Percentiles rank a stretch among this genome's conserved stretches.
phyloP scores from a whole-genome alignment of 2,329 filamentous ascomycete genomes.

The Talaromyces sp. region DNA sequence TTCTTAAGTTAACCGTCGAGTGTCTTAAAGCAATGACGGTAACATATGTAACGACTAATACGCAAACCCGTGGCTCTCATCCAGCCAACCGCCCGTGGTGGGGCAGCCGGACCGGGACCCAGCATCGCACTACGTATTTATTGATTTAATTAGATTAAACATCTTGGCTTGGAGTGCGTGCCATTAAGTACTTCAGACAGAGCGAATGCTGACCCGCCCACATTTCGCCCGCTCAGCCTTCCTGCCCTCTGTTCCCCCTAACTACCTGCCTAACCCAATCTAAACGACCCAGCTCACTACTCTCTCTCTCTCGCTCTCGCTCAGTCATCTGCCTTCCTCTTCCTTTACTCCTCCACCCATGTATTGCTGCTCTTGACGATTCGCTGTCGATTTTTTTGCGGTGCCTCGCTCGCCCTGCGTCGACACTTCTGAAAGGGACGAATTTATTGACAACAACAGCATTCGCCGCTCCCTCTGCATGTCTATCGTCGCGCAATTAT shows the following conservation, averaged over 20 bases:
- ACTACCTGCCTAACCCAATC: conserved; percentile 7
- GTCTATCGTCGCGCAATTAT: conserved; percentile 14
- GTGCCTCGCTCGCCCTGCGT: conserved; percentile 27
- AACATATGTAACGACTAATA: conserved; percentile 1
- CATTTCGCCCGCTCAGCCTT: conserved; percentile 11
- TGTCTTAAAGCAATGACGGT: background rate
- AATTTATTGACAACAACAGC: conserved; percentile 20
- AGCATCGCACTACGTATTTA: conserved; percentile 5
- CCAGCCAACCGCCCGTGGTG: conserved; percentile 17
- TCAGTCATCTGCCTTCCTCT: conserved; percentile 16
- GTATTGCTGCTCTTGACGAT: conserved; percentile 24
- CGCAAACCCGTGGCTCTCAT: conserved; percentile 1
- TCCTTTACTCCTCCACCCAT: conserved; percentile 19
- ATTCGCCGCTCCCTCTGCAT: conserved; percentile 13
- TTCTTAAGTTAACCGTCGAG: background rate
- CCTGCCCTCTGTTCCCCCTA: background rate
- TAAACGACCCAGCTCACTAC: background rate
- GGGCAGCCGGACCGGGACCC: conserved; percentile 12
- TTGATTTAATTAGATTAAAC: conserved; percentile 7
- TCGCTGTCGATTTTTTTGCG: conserved; percentile 29
- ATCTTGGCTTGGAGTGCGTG: conserved; percentile 13
- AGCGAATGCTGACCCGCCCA: conserved; percentile 3
- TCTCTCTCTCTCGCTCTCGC: conserved; percentile 22
- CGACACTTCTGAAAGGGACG: conserved; percentile 28
- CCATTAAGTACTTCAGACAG: background rate